These are phyloP conservation scores for Gilbertella persicaria DNA, from an alignment of 371 early-diverging fungal genomes.

Conservation along the genomic window DNA sequence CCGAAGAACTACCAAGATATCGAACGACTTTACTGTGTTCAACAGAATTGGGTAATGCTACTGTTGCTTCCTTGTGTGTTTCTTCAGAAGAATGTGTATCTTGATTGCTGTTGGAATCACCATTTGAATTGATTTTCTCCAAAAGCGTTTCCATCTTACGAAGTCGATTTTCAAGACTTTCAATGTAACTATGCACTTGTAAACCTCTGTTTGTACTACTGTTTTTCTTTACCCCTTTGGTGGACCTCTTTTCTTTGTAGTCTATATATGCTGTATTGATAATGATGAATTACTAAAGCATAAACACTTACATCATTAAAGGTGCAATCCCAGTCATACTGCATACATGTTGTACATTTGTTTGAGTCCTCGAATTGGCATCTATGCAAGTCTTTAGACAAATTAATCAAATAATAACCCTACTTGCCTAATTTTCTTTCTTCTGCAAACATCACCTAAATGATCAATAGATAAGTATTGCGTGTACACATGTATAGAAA, in stretches of 20 bases:
- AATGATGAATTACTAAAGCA: constrained; percentile 1
- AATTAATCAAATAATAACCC: not conserved
- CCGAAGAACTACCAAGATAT: constrained; percentile 31
- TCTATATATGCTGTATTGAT: constrained; percentile 9
- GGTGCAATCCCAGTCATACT: constrained; percentile 52
- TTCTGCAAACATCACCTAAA: constrained; percentile 47
- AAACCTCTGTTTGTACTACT: not conserved
- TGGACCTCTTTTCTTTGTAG: constrained; percentile 34
- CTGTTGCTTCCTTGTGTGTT: not conserved
- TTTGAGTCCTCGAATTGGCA: constrained; percentile 38
- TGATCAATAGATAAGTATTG: not conserved
- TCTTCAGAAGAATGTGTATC: not conserved
- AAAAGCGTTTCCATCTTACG: constrained; percentile 43
- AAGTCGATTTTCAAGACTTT: constrained; percentile 44
- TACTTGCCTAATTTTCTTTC: constrained; percentile 48
- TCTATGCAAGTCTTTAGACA: constrained; percentile 20
- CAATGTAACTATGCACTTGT: constrained; percentile 35
- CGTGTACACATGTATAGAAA: not conserved
- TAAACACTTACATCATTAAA: constrained; percentile 41
- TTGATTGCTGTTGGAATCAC: not conserved
- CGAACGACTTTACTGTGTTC: constrained; percentile 18
- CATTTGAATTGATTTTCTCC: constrained; percentile 27
- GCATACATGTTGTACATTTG: constrained; percentile 41
- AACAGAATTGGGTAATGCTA: constrained; percentile 2
- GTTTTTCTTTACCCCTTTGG: constrained; percentile 33